These are phyloP conservation scores for Lichtheimia ramosa DNA, from an alignment of 371 early-diverging fungal species.

Conservation along the genomic window DNA sequence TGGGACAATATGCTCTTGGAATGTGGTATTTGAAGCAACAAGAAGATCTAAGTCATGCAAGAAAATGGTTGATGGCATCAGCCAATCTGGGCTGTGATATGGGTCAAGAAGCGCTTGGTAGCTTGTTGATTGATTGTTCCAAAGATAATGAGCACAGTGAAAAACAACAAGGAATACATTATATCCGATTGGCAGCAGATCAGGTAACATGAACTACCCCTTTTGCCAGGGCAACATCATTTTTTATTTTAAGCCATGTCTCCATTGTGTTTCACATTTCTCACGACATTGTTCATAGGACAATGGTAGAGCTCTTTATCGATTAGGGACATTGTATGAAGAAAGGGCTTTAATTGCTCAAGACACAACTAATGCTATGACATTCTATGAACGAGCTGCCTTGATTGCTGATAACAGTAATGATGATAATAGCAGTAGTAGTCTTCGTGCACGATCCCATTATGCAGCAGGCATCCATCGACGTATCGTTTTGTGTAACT, in stretches of 20 bases:
- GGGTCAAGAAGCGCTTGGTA: slow-evolving; percentile 50
- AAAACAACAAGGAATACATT: slow-evolving; percentile 1
- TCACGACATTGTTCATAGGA: slow-evolving; percentile 3
- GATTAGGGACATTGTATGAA: slow-evolving; percentile 10
- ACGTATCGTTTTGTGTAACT: slow-evolving; percentile 15
- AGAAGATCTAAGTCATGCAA: slow-evolving; percentile 3
- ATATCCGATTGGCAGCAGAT: slow-evolving; percentile 16
- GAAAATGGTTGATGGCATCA: slow-evolving; percentile 18
- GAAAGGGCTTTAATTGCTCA: neutral
- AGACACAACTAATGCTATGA: slow-evolving; percentile 3
- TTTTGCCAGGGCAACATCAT: neutral
- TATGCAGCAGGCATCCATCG: slow-evolving; percentile 27
- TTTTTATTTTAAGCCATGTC: neutral
- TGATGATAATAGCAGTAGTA: neutral
- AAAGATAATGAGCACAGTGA: neutral
- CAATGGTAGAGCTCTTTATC: slow-evolving; percentile 8
- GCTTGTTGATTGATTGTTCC: slow-evolving; percentile 26
- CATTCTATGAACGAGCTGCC: slow-evolving; percentile 8
- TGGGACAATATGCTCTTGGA: slow-evolving; percentile 36
- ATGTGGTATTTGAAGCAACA: slow-evolving; percentile 17
- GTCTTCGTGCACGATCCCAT: slow-evolving; percentile 16
- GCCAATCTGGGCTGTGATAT: slow-evolving; percentile 37
- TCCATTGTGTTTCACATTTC: neutral
- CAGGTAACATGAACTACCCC: slow-evolving; percentile 4
- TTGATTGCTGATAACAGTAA: slow-evolving; percentile 8